These are phyloP conservation scores for Acephala macrosclerotiorum DNA, from an alignment of 2,329 filamentous ascomycete species.

Conservation along the genomic window DNA sequence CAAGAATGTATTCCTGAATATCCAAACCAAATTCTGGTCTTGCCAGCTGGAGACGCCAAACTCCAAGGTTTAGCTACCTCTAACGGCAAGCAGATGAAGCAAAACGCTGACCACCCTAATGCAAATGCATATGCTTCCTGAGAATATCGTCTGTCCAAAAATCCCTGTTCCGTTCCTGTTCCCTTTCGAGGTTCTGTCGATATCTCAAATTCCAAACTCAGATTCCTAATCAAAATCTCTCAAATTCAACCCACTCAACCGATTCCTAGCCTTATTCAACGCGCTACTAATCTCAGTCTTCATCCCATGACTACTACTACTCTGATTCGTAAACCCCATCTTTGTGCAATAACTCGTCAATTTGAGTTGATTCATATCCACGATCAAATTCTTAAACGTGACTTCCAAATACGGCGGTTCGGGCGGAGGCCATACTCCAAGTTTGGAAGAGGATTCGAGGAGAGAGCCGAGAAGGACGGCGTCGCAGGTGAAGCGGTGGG, in stretches of 20 bases:
- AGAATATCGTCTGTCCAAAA: neutral
- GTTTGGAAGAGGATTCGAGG: constrained; percentile 21
- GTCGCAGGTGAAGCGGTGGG: constrained; percentile 26
- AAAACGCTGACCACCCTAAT: constrained; percentile 3
- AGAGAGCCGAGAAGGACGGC: constrained; percentile 23
- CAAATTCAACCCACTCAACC: constrained; percentile 21
- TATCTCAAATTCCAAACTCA: neutral
- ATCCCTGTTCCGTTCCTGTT: neutral
- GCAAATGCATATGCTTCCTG: neutral
- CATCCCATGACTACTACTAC: constrained; percentile 22
- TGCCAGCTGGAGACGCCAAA: neutral
- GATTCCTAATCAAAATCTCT: constrained; percentile 13
- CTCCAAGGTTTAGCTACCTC: neutral
- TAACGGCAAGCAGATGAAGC: neutral
- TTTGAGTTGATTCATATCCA: constrained; percentile 21
- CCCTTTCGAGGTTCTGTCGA: neutral
- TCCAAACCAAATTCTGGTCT: neutral
- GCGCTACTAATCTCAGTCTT: constrained; percentile 22
- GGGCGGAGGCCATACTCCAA: constrained; percentile 24
- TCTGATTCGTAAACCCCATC: constrained; percentile 25
- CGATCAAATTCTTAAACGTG: constrained; percentile 18
- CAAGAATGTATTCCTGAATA: too few relatives aligned
- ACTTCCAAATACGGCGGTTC: constrained; percentile 21
- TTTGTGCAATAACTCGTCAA: constrained; percentile 21
- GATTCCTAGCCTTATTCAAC: constrained; percentile 21